Conservation (phyloP, 164 flowering plant species). For the Chimonanthus praecox region DNA sequence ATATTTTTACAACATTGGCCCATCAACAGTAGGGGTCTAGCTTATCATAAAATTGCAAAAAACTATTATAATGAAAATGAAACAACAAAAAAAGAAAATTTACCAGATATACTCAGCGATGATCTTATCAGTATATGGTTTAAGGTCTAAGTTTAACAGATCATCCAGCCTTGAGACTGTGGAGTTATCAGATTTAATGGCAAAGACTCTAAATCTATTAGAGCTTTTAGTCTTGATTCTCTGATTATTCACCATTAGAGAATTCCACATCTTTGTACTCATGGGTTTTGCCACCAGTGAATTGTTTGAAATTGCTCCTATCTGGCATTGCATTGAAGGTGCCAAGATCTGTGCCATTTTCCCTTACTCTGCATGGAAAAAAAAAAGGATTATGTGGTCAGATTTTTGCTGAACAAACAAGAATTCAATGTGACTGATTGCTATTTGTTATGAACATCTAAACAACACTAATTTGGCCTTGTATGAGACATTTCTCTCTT, state of each 20-base stretch:
- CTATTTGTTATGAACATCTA: neutral
- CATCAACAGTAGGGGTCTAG: neutral
- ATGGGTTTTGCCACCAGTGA: constrained; percentile 36
- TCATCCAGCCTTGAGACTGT: constrained; percentile 71
- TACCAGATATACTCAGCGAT: constrained; percentile 98
- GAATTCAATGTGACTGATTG: neutral
- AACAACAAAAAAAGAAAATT: neutral
- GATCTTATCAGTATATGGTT: constrained; percentile 79
- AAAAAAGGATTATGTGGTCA: neutral
- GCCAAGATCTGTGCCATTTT: constrained; percentile 91
- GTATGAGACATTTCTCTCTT: no score
- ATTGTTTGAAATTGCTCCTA: constrained; percentile 40
- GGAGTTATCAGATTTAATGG: constrained; percentile 46
- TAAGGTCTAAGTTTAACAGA: constrained; percentile 75
- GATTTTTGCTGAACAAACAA: neutral
- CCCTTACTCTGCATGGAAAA: constrained; percentile 4
- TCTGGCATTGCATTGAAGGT: constrained; percentile 72
- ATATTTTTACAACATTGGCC: neutral
- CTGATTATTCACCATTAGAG: constrained; percentile 54
- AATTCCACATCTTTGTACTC: constrained; percentile 57
- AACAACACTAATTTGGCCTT: no score
- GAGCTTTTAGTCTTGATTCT: constrained; percentile 44
- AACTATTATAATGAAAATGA: neutral
- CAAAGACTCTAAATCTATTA: constrained; percentile 48
- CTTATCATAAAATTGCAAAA: neutral